Evolutionary conservation across 2,329 filamentous ascomycete genomes (phyloP), one percentile per base, ranked within the genome.

Genomic region (Sordariomycetes sp.): DNA sequence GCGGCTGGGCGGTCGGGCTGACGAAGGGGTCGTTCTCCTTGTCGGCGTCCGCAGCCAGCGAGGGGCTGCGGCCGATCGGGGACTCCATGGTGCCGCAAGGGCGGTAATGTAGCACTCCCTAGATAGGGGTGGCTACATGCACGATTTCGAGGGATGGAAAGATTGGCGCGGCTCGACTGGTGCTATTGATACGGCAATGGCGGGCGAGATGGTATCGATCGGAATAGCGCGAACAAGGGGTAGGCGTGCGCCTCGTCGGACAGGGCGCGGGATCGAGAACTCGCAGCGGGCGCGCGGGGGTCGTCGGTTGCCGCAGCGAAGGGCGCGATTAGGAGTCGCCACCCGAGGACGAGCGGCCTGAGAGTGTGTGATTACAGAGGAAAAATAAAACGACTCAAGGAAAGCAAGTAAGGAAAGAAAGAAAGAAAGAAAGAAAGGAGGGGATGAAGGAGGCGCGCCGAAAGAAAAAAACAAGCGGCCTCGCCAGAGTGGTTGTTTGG

Each of bases 11-110:
- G 3, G 55, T 17, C n/a, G 48, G 20, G 59, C 75, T 71, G 59
- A 82, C 69, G 65, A 86, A 86, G 52, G 83, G 83, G 62, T 86
- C 83, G 64, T 77, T 67, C 58, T 65, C 63, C 61, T 63, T 65
- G 60, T 65, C 66, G 57, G 60, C 65, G 42, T 70, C 70, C 58
- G 65, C 70, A 59, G 70, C 64, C 65, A 75, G 68, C 64, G 69
- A 69, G 53, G 71, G 69, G 63, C 69, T 71, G 63, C 73, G 70
- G 62, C 69, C 66, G 65, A 73, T 66, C 61, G 71, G 72, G 60
- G 73, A 73, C 62, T 72, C 71, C 74, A 76, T 76, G 60, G 58
- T 70, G 65, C 59, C 56, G 55, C 32, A 52, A 2, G 34, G 28
- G n/a, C 22, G 48, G 48, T 36, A 28, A 25, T n/a, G 13, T 24